Evolutionary conservation across 768 basidiomycete species (phyloP).

Genomic region (Mycena latifolia): DNA sequence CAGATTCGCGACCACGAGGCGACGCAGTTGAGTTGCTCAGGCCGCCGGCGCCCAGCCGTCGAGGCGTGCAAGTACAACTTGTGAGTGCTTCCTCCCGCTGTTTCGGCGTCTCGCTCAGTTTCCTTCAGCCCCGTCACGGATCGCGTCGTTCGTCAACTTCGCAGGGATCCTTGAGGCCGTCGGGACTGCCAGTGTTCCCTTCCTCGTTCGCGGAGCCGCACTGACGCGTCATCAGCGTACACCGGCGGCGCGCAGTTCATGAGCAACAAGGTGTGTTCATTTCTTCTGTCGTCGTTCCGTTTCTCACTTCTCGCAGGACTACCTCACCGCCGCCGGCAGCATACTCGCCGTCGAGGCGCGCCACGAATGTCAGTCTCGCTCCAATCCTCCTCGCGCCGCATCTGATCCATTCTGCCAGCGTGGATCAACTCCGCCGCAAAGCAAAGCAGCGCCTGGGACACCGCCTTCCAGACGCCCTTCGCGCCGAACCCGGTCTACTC

Average conservation of each 20-base stretch:
- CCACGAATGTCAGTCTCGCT: conserved; percentile 47
- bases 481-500: conserved; percentile 55
- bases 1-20: conserved; percentile 70
- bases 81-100: conserved; percentile 17
- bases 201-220: background rate
- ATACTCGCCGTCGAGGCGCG: conserved; percentile 71
- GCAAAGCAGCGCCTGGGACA: conserved; percentile 58
- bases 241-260: conserved; percentile 65
- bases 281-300: background rate
- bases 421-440: conserved; percentile 60
- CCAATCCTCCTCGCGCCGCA: too few species aligned
- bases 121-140: conserved; percentile 54
- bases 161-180: conserved; percentile 66
- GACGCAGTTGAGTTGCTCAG: conserved; percentile 57
- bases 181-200: conserved; percentile 48
- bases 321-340: conserved; percentile 66
- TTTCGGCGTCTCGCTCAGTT: conserved; percentile 1
- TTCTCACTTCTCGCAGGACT: conserved; percentile 45
- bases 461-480: conserved; percentile 61
- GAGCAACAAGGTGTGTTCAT: conserved; percentile 37
- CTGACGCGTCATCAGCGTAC: conserved; percentile 53
- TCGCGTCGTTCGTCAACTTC: conserved; percentile 56
- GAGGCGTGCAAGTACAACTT: conserved; percentile 53
- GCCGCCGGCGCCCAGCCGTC: conserved; percentile 45
- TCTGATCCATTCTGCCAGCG: conserved; percentile 34